Evolutionary conservation across 1,139 yeast species (phyloP), one percentile per base, ranked within the genome.

Genomic region (Lodderomyces metapsilosis): DNA sequence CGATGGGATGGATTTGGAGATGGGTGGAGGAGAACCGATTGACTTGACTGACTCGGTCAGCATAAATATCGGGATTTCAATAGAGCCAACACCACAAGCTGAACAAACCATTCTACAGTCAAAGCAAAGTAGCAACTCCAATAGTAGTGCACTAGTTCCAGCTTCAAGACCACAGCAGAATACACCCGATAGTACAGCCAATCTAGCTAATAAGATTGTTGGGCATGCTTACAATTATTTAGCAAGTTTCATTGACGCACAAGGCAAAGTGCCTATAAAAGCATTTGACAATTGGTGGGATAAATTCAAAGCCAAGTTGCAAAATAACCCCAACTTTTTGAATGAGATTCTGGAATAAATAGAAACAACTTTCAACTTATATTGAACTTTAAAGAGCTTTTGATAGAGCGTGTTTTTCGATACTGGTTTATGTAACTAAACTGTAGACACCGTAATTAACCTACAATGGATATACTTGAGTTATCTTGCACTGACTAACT

Each of bases 271-370:
- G 5, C 88, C 94, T 2, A 87, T 92, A 61, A 86, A 83, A 56
- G 88, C 84, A 37, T 91, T 92, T 56, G 95, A 92, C 59, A 84
- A 80, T 30, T 92, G 99, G 99, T 91, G 98, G 98, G 82, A 77
- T 48, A 92, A 89, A 63, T 94, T 92, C 65, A 85, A 78, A 59
- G 65, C 78, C 11, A 83, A 85, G 56, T 57, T 92, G 43, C 74
- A 79, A 13, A 83, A 83, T 48, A 94, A 94, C 58, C 97, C 97
- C 1, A 78, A 78, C 43, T 92, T 88, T 56, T 64, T 92, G 39
- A 88, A 87, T 47, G 65, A 62, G 22, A 45, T 67, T 20, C 50
- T 44, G 36, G 40, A 50, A 11, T 48, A 40, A 37, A 37, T 7
- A n/a, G n/a, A n/a, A n/a, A n/a, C n/a, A 23, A 23, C 9, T 23